These are phyloP conservation scores for Alternaria ethzedia DNA, from an alignment of 2,329 filamentous ascomycete genomes.

Conservation along the genomic window DNA sequence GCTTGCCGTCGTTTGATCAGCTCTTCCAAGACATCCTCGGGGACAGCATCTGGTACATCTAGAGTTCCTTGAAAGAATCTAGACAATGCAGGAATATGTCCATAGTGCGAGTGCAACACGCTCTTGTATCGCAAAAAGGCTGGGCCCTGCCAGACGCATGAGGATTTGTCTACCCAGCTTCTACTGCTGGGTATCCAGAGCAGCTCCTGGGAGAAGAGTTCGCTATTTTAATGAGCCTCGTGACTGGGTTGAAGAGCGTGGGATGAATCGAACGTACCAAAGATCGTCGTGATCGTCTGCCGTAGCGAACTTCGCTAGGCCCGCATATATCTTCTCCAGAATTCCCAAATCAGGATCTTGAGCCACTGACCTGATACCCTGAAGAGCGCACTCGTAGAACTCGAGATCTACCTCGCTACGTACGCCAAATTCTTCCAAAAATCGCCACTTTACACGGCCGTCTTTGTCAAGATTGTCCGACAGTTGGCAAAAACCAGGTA, in stretches of 20 bases:
- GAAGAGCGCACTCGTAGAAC: constrained; percentile 14
- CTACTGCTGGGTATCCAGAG: neutral
- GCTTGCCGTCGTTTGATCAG: neutral
- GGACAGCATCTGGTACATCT: neutral
- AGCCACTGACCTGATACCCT: neutral
- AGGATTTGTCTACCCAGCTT: neutral
- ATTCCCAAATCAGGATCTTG: neutral
- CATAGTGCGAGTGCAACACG: neutral
- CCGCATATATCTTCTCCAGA: neutral
- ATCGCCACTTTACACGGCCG: constrained; percentile 9
- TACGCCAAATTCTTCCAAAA: constrained; percentile 23
- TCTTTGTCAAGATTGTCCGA: neutral
- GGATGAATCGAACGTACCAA: neutral
- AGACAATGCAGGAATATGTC: neutral
- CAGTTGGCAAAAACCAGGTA: neutral
- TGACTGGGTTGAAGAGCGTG: neutral
- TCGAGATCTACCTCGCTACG: constrained; percentile 8
- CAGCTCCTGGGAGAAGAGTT: neutral
- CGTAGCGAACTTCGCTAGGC: neutral
- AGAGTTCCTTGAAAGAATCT: neutral
- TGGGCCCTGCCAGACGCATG: neutral
- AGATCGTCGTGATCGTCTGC: neutral
- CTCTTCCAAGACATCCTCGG: neutral
- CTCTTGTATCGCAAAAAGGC: neutral
- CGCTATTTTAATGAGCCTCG: neutral